Base-by-base conservation (phyloP, 176 grass and related monocot genomes). In the Avena sativa region DNA sequence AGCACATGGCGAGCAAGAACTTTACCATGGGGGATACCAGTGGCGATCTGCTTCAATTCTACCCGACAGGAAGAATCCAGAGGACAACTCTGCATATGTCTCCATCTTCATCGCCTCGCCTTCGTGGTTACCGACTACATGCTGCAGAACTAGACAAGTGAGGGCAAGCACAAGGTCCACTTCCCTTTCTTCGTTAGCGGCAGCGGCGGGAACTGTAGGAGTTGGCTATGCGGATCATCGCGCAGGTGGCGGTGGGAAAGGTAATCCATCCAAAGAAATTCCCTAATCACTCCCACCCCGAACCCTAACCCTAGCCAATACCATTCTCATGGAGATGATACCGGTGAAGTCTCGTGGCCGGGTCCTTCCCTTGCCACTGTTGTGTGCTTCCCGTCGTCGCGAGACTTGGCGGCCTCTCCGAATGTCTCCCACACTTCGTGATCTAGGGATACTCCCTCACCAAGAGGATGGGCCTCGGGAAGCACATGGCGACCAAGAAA, bases 91-190 rank as follows among this genome's bases (percentile, higher is more conserved):
- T 64, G 81, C 67, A 16, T 89, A 91, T 74, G 87, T 94, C 69
- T 89, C 92, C 52, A 81, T 81, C 70, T 91, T 91, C 80, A 86
- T 94, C 76, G 86, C 92, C 92, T 94, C 61, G 89, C 87, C 52
- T 84, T 79, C 38, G 38, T 40, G 38, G 2, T 2, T 4, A 40
- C 38, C 4, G 38, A 40, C 4, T 40, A 3, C 4, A 40, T 4
- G 4, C 38, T 40, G 38, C 38, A 40, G 38, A 4, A 40, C 38
- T 4, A 40, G 38, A 40, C 2, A 2, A 40, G 38, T 4, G 38
- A 40, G 38, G 38, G 38, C 38, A 40, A 40, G 38, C 2, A 40
- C 38, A 40, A 40, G n/a, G n/a, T n/a, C n/a, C n/a, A n/a, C n/a
- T n/a, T n/a, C n/a, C n/a, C n/a, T n/a, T n/a, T n/a, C n/a, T n/a